Evolutionary conservation across 1,284 basidiomycete genomes (phyloP), one percentile per base, ranked within the genome.

Genomic region (Sporisorium graminicola): DNA sequence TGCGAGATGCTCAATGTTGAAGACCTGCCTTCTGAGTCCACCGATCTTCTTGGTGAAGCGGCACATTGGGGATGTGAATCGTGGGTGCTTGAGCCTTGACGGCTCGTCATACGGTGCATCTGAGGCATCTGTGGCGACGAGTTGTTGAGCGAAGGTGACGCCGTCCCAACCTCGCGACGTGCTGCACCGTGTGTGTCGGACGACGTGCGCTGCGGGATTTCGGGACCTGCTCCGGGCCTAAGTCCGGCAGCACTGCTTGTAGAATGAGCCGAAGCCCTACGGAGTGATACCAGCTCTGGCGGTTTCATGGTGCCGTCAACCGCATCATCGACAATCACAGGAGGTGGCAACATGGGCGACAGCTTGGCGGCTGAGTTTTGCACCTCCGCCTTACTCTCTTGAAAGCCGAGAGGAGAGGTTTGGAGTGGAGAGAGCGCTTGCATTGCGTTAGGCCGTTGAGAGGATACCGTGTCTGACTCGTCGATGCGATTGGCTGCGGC

Each of bases 1-100:
- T 74, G 75, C 26, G 71, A 77, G 56, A 73, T 73, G 58, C 75
- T 77, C 22, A 65, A 43, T 2, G 64, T 56, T 33, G 75, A 77
- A 9, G 64, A 74, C 26, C 64, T 56, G 14, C 61, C 65, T 18
- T 62, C 70, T 5, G 66, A 77, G 26, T 77, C 75, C 20, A 62
- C 40, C 2, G 75, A 77, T 7, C 60, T 47, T 26, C 70, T 51
- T 10, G 59, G 60, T 9, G 61, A 67, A 22, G 65, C 49, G 10
- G 70, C 70, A 13, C 60, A 57, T 22, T 52, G 70, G 9, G 52
- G 53, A 26, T 73, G 65, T 35, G 54, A 50, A 40, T 65, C 65
- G 50, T 50, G 14, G 50, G 52, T 56, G 51, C 26, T 43, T n/a
- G 57, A 63, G 5, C 44, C 54, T 29, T 49, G 60, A 29, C 61